Percentiles rank a stretch among this genome's conserved stretches.
Conservation (phyloP, 495 filamentous ascomycete species). For the Penicillium canariense region DNA sequence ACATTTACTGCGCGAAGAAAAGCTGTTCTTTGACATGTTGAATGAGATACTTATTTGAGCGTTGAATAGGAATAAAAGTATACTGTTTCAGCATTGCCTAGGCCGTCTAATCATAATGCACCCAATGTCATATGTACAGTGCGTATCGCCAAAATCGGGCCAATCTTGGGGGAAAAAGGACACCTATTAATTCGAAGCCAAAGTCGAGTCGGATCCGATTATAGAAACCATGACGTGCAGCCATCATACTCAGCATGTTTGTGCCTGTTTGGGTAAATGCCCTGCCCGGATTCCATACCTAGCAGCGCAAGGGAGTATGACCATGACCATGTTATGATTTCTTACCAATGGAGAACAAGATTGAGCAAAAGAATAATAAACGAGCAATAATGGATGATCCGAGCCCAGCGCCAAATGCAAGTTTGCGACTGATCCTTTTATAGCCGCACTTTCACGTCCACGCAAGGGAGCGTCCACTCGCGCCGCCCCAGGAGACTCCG, state of each 20-base stretch:
- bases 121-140: conserved; percentile 9
- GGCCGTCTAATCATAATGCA: conserved; percentile 4
- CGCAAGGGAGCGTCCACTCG: conserved; percentile 80
- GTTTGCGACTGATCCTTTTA: conserved; percentile 27
- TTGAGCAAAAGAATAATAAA: not conserved
- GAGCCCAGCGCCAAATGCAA: not conserved
- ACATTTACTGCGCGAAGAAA: too few relatives aligned
- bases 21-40: too few relatives aligned
- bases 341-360: not conserved
- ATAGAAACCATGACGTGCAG: not conserved
- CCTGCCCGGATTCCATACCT: too few relatives aligned
- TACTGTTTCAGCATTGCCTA: not conserved
- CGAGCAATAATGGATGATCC: not conserved
- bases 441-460: conserved; percentile 75
- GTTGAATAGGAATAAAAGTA: not conserved
- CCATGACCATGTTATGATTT: not conserved
- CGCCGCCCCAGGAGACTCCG: conserved; percentile 68
- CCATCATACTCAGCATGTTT: not conserved
- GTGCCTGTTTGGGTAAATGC: too few relatives aligned
- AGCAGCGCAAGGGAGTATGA: not conserved
- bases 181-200: not conserved
- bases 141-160: not conserved
- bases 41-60: too few relatives aligned
- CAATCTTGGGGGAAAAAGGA: not conserved
- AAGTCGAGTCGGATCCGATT: not conserved